Base-by-base conservation (phyloP, 805 yeast genomes). In the Sungouiozyma ichnusensis region DNA sequence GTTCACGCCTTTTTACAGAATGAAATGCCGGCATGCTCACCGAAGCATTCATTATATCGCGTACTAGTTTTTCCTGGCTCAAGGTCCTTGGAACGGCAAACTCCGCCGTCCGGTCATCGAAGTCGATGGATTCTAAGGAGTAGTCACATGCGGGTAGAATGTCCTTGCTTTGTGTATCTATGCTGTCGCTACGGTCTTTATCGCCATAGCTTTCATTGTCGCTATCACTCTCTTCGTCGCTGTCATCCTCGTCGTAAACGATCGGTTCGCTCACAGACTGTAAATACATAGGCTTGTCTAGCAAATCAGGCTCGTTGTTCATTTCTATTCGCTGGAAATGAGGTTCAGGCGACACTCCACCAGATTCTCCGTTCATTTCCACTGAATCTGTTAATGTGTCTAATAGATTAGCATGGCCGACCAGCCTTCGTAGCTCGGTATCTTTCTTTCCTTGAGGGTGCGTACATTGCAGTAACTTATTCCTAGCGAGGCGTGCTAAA, bases 341-440 rank as follows among this genome's bases (percentile, higher is more conserved):
- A 6, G 29, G 29, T 11, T n/a, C n/a, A n/a, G n/a, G n/a, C n/a
- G n/a, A n/a, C n/a, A n/a, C n/a, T n/a, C n/a, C n/a, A n/a, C n/a
- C n/a, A n/a, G n/a, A n/a, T n/a, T n/a, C n/a, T n/a, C n/a, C n/a
- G n/a, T n/a, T n/a, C n/a, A 24, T 24, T 24, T 24, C 29, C 9
- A 24, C 29, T 11, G 29, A 6, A 11, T 24, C 29, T 11, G 83
- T 50, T 7, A 60, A 36, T 16, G 48, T 49, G 41, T 61, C 65
- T 24, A 60, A 43, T 34, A 61, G 39, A 44, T 60, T 58, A 1
- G 65, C 64, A 42, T 61, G 65, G 3, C 61, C 64, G 1, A 61
- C 61, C 14, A 61, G 39, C 5, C 53, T 49, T 19, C 65, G 44
- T 17, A 60, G 42, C 19, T 61, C 50, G 31, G 47, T 47, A 20